Evolutionary conservation across 371 early-diverging fungal species (phyloP).

Genomic region (Rhizomucor pusillus): DNA sequence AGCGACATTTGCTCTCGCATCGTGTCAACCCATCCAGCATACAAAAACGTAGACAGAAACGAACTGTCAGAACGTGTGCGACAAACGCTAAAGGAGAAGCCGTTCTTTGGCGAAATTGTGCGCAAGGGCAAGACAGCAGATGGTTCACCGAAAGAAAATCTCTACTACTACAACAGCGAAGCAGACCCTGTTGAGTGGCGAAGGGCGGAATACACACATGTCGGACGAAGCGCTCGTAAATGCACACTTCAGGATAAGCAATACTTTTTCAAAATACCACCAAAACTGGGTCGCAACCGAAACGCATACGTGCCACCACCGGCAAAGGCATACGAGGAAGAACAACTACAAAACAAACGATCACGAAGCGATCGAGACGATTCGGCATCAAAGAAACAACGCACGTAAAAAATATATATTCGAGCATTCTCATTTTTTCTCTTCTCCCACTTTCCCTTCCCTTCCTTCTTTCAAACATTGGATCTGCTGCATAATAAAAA

Average conservation of each 20-base stretch:
- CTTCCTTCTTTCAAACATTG: constrained; percentile 1
- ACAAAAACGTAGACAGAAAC: constrained; percentile 29
- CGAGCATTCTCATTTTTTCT: not conserved
- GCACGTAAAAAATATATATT: not conserved
- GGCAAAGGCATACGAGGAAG: constrained; percentile 19
- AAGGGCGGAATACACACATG: constrained; percentile 48
- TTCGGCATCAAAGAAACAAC: not conserved
- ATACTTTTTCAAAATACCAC: constrained; percentile 67
- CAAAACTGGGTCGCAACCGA: constrained; percentile 56
- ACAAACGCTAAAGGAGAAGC: constrained; percentile 31
- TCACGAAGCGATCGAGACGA: too few relatives aligned
- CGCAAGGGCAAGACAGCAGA: constrained; percentile 67
- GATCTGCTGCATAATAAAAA: not conserved
- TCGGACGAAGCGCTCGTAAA: constrained; percentile 61
- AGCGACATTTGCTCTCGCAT: constrained; percentile 52
- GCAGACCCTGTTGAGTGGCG: constrained; percentile 58
- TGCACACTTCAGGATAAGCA: constrained; percentile 67
- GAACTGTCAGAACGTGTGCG: constrained; percentile 37
- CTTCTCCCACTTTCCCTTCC: not conserved
- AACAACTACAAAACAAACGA: not conserved
- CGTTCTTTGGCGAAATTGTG: constrained; percentile 58
- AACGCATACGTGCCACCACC: constrained; percentile 49
- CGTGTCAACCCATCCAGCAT: constrained; percentile 33
- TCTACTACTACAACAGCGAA: constrained; percentile 63
- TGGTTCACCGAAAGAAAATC: constrained; percentile 58